These are phyloP conservation scores for Septoria linicola DNA, from an alignment of 2,329 filamentous ascomycete genomes.

Conservation along the genomic window DNA sequence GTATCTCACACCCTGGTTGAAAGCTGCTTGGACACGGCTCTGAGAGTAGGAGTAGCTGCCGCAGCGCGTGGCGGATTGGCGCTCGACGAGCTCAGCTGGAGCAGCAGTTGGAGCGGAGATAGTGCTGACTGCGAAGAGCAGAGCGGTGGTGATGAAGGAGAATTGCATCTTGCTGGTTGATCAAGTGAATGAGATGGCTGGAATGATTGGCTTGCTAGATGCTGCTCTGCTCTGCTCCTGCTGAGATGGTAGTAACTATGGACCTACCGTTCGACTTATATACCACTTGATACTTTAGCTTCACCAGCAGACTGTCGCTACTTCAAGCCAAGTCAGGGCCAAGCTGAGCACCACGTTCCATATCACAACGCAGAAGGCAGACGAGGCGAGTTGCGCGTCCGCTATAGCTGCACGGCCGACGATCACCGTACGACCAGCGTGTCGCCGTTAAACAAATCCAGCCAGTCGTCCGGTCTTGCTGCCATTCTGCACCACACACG, in stretches of 20 bases:
- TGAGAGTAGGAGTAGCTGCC: constrained; percentile 55
- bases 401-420: constrained; percentile 11
- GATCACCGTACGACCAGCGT: constrained; percentile 12
- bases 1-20: constrained; percentile 53
- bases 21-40: constrained; percentile 51
- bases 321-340: background rate
- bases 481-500: background rate
- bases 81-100: constrained; percentile 38
- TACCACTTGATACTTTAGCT: background rate
- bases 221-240: background rate
- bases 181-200: constrained; percentile 1
- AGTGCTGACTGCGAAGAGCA: constrained; percentile 33
- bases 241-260: too few species aligned
- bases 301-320: background rate
- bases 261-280: constrained; percentile 2
- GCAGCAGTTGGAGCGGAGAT: constrained; percentile 22
- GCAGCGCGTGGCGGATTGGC: constrained; percentile 54
- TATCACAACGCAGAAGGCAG: constrained; percentile 2
- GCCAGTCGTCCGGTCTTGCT: constrained; percentile 15
- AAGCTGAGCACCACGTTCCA: constrained; percentile 7
- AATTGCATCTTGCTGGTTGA: constrained; percentile 29
- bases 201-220: constrained; percentile 2
- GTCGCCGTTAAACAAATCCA: constrained; percentile 4
- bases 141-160: constrained; percentile 32
- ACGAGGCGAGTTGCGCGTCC: background rate